Evolutionary conservation across 1,139 yeast genomes (phyloP), one percentile per base, ranked within the genome.

Genomic region (Debaryomyces nepalensis): DNA sequence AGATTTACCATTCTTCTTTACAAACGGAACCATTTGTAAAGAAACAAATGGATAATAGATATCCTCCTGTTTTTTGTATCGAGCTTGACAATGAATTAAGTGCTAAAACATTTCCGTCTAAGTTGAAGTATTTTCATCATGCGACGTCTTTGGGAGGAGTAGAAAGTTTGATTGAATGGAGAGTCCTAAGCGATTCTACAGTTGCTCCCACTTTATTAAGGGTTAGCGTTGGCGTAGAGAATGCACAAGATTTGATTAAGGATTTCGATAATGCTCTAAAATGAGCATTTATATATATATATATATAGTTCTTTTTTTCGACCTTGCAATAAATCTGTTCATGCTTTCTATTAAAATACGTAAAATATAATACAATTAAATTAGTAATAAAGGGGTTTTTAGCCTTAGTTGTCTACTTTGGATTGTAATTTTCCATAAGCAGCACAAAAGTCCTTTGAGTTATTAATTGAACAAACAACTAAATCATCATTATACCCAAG

Each of bases 61-160:
- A 81, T 37, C 73, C 84, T 1, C 96, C 97, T 0, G 90, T 87
- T 0, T 90, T 91, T 54, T 69, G 93, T 1, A 75, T 91, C 35
- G 77, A 73, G 29, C 66, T 87, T 26, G 57, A 62, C 4, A 59
- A 70, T 12, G 77, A 70, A 43, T 77, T 78, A 7, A 64, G 70
- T 19, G 97, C 97, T 0, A 78, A 74, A 50, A 43, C 52, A 2
- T 69, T 91, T 10, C 96, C 97, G 3, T 70, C 84, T 1, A 79
- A 75, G 49, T 70, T 90, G 46, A 77, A 82, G 52, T 77, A 78
- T 48, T 89, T 90, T 67, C 83, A 83, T 49, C 97, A 91, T 64
- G 96, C 97, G 2, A 90, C 97, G 0, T 87, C 96, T 4, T 71
- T 91, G 22, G 97, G 97, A 30, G 96, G 97, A n/a, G 88, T 87